Conservation (phyloP, 2,329 filamentous ascomycete genomes). For the Fusarium coicis region DNA sequence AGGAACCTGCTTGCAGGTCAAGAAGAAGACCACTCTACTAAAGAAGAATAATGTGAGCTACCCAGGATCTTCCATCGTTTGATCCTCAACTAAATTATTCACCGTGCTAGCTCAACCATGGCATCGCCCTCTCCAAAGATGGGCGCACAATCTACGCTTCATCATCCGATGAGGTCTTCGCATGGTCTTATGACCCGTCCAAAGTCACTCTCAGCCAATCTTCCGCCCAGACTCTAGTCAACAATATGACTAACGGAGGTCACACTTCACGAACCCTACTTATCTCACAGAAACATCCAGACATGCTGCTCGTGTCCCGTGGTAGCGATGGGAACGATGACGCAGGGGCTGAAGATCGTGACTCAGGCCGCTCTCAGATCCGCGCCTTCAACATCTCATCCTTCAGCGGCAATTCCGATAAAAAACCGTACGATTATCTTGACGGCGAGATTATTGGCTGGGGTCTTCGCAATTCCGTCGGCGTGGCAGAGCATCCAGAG, state of each 20-base stretch:
- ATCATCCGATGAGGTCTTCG: constrained; percentile 65
- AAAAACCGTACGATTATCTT: constrained; percentile 56
- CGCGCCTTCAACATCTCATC: constrained; percentile 63
- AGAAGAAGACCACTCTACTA: constrained; percentile 52
- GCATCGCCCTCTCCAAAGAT: constrained; percentile 64
- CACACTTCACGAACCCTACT: constrained; percentile 76
- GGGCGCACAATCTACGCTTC: constrained; percentile 69
- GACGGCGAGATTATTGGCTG: constrained; percentile 67
- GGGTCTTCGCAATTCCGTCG: constrained; percentile 79
- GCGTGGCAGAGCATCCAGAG: constrained; percentile 69
- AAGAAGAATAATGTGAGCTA: constrained; percentile 50
- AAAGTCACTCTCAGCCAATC: constrained; percentile 55
- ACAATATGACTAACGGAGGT: constrained; percentile 70
- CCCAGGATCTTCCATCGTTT: not conserved
- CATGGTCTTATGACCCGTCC: constrained; percentile 71
- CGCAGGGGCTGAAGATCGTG: constrained; percentile 58
- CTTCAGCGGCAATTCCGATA: constrained; percentile 26
- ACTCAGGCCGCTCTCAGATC: constrained; percentile 72
- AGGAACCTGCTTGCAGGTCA: constrained; percentile 54
- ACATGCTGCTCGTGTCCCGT: constrained; percentile 71
- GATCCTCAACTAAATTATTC: not conserved
- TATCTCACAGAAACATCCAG: constrained; percentile 64
- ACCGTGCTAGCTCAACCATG: constrained; percentile 62
- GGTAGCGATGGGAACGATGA: constrained; percentile 75
- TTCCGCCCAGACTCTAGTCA: constrained; percentile 63